These are phyloP conservation scores for Penicillium hordei DNA, from an alignment of 2,329 filamentous ascomycete genomes.

Conservation along the genomic window DNA sequence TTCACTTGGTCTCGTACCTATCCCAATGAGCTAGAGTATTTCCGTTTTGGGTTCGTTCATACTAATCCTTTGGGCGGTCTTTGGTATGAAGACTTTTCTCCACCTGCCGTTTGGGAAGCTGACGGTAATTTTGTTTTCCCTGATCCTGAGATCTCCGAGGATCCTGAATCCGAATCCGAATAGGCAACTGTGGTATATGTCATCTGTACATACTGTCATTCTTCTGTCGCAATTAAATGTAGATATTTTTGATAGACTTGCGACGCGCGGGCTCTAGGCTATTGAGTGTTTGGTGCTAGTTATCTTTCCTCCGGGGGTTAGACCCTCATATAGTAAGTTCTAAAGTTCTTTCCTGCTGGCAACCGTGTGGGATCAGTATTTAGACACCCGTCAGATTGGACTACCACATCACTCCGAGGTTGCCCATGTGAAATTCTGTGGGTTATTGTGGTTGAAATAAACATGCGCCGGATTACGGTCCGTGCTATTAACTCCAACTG, in stretches of 20 bases:
- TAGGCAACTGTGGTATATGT: constrained; percentile 1
- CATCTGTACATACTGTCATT: neutral
- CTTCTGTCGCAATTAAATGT: neutral
- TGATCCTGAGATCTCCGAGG: constrained; percentile 5
- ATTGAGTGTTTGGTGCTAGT: neutral
- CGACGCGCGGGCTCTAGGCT: neutral
- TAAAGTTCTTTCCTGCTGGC: constrained; percentile 20
- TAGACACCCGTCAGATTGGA: constrained; percentile 17
- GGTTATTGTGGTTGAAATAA: neutral
- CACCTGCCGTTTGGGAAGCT: constrained; percentile 3
- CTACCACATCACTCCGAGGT: constrained; percentile 43
- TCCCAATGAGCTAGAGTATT: constrained; percentile 39
- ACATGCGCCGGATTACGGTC: too few species aligned
- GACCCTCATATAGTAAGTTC: neutral
- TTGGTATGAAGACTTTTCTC: constrained; percentile 44
- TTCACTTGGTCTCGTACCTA: constrained; percentile 39
- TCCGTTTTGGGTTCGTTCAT: constrained; percentile 46
- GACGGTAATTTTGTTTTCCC: constrained; percentile 19
- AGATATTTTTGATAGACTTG: neutral
- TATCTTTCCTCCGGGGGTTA: neutral
- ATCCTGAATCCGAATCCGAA: neutral
- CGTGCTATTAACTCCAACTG: too few species aligned
- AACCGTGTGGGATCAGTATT: too few species aligned
- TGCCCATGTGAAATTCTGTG: constrained; percentile 25
- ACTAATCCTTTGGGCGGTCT: constrained; percentile 36